Evolutionary conservation across 2,329 filamentous ascomycete genomes (phyloP).

Genomic region (Aureobasidium sp.): DNA sequence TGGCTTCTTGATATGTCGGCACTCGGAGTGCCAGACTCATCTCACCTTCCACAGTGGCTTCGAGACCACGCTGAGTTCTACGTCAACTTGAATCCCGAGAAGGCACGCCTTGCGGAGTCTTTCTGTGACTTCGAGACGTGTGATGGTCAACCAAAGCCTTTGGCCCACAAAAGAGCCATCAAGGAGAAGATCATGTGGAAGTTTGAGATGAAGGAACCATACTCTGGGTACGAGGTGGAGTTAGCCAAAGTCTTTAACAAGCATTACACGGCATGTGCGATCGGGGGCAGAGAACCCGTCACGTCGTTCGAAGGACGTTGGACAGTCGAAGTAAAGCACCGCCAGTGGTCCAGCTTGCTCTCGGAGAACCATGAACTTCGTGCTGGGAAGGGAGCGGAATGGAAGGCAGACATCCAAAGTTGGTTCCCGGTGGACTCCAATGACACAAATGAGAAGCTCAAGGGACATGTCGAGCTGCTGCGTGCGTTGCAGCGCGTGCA

Average conservation of each 20-base stretch:
- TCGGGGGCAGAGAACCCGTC: not conserved
- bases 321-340: conserved; percentile 25
- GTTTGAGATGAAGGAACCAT: conserved; percentile 10
- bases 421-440: conserved; percentile 26
- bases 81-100: not conserved
- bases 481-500: conserved; percentile 21
- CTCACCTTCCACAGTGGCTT: not conserved
- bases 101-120: not conserved
- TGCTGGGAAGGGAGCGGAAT: conserved; percentile 24
- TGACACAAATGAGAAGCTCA: not conserved
- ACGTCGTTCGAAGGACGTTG: conserved; percentile 25
- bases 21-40: not conserved
- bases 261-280: not conserved
- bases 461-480: conserved; percentile 25
- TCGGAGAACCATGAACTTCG: conserved; percentile 24
- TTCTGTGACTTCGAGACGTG: conserved; percentile 8
- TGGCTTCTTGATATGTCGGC: conserved; percentile 29
- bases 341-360: conserved; percentile 26
- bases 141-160: not conserved
- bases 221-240: conserved; percentile 12
- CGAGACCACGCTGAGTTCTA: conserved; percentile 1
- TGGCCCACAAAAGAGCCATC: not conserved
- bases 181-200: conserved; percentile 14
- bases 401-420: conserved; percentile 23
- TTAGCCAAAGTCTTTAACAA: conserved; percentile 10